Evolutionary conservation across 257 asterid genomes (phyloP).

Genomic region (Sherardia arvensis): DNA sequence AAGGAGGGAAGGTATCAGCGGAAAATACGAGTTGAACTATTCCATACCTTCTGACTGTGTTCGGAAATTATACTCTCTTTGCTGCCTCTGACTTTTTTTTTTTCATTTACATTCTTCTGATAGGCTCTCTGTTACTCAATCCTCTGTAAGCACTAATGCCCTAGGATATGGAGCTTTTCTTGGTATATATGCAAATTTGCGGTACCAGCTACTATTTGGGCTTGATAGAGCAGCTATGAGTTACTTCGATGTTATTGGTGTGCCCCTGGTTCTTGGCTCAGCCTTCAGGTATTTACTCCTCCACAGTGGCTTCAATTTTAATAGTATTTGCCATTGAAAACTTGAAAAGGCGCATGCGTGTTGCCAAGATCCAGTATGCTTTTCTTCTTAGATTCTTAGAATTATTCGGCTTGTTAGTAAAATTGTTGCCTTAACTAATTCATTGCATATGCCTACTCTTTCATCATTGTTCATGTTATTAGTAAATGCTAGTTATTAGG

Average conservation of each 20-base stretch:
- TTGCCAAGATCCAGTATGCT: neutral
- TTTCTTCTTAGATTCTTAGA: neutral
- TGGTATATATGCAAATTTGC: constrained; percentile 83
- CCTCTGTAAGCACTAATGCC: constrained; percentile 83
- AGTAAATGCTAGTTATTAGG: neutral
- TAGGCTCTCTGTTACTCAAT: constrained; percentile 76
- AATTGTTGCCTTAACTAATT: neutral
- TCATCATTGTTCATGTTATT: neutral
- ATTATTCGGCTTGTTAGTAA: neutral
- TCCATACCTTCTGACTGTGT: neutral
- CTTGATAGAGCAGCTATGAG: constrained; percentile 57
- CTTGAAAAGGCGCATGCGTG: neutral
- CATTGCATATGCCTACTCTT: neutral
- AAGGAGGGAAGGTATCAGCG: constrained; percentile 74
- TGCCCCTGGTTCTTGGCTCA: constrained; percentile 65
- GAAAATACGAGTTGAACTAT: neutral
- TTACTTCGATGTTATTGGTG: constrained; percentile 93
- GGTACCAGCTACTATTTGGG: constrained; percentile 85
- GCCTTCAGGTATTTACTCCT: constrained; percentile 57
- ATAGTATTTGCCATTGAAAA: neutral
- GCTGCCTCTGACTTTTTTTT: constrained; percentile 6
- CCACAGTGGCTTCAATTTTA: neutral
- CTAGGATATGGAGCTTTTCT: constrained; percentile 98
- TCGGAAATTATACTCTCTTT: constrained; percentile 5
- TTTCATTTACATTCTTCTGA: neutral